phyloP scores from a whole-genome alignment of 2,329 filamentous ascomycete genomes.

The Colletotrichum falcatum region DNA sequence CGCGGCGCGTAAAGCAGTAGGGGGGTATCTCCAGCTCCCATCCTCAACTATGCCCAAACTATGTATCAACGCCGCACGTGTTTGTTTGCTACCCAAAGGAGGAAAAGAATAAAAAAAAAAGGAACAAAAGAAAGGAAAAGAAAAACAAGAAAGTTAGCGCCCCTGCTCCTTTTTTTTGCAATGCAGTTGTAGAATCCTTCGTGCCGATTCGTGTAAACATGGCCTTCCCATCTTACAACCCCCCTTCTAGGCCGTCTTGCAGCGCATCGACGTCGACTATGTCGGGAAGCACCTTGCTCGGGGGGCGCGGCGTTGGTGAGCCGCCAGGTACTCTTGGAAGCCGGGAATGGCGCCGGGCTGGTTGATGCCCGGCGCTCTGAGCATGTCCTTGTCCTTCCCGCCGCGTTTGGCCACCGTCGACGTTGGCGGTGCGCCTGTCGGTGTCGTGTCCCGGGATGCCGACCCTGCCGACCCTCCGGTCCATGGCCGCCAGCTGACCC shows the following conservation, averaged over 20 bases:
- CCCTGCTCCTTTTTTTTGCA: conserved; percentile 4
- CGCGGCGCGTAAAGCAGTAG: conserved; percentile 19
- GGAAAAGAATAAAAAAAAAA: not conserved
- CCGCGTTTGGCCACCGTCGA: conserved; percentile 40
- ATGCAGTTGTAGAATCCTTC: not conserved
- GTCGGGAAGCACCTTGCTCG: conserved; percentile 68
- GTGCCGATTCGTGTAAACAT: not conserved
- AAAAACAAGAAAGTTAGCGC: not conserved
- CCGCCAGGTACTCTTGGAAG: conserved; percentile 69
- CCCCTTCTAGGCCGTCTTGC: conserved; percentile 65
- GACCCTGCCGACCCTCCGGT: conserved; percentile 43
- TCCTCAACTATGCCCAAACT: conserved; percentile 26
- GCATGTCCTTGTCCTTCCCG: conserved; percentile 50
- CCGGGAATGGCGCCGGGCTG: conserved; percentile 81
- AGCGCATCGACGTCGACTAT: conserved; percentile 70
- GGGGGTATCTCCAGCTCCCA: conserved; percentile 36
- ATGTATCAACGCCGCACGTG: conserved; percentile 18
- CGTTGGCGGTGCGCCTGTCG: conserved; percentile 39
- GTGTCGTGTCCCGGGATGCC: conserved; percentile 16
- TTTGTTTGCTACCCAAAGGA: conserved; percentile 5
- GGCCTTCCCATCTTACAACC: conserved; percentile 8
- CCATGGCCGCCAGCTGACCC: conserved; percentile 64
- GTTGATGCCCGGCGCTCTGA: conserved; percentile 79
- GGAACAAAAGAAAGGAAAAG: not conserved
- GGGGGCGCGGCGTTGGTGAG: conserved; percentile 63